These are phyloP conservation scores for Conringia planisiliqua DNA, from an alignment of 345 rosid species.

Conservation along the genomic window DNA sequence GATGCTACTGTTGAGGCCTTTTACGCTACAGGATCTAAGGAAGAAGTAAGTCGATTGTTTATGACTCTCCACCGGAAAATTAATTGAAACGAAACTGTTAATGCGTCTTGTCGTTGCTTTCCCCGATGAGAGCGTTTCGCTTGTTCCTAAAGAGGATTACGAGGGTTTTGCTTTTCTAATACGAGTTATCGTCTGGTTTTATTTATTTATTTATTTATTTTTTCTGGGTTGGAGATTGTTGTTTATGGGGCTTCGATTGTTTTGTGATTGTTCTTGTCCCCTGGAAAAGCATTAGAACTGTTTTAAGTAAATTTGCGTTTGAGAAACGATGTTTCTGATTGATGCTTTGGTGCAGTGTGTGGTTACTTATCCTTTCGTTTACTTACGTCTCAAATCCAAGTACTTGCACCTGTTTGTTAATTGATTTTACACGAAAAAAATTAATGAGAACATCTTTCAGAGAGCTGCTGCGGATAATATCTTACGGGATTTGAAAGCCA, in stretches of 20 bases:
- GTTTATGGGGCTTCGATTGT: background rate
- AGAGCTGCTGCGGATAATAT: conserved; percentile 90
- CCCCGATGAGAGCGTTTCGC: background rate
- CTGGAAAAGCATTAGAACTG: background rate
- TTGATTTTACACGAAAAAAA: too few relatives aligned
- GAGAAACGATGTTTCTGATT: background rate
- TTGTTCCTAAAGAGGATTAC: background rate
- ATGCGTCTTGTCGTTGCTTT: background rate
- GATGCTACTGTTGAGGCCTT: conserved; percentile 95
- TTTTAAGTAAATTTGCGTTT: background rate
- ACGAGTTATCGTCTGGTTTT: background rate
- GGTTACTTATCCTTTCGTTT: background rate
- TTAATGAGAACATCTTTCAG: conserved; percentile 36
- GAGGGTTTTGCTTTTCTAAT: background rate
- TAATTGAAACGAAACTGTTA: background rate
- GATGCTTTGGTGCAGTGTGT: background rate
- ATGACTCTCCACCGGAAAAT: background rate
- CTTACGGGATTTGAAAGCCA: conserved; percentile 81
- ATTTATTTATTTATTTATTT: background rate
- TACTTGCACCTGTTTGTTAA: background rate
- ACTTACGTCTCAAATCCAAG: background rate
- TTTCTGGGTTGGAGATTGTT: background rate
- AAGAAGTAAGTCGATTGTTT: conserved; percentile 58
- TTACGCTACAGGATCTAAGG: conserved; percentile 97
- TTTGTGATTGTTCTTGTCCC: background rate